Evolutionary conservation across 805 yeast genomes (phyloP).

Genomic region (Lipomyces yamanashiensis): DNA sequence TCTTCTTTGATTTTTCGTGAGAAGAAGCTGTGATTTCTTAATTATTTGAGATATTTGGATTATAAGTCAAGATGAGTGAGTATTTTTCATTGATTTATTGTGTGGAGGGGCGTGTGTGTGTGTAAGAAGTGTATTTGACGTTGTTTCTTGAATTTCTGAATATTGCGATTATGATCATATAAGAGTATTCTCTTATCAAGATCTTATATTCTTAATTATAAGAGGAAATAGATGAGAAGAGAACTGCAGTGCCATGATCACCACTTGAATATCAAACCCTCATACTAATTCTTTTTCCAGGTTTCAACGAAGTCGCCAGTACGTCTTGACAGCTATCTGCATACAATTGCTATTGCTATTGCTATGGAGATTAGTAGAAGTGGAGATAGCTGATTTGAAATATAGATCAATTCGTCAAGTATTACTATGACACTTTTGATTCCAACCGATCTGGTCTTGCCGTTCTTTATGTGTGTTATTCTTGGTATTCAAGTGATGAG

Average conservation of each 20-base stretch:
- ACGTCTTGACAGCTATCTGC: neutral
- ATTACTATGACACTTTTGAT: constrained; percentile 95
- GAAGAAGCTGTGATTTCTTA: neutral
- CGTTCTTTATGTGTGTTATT: constrained; percentile 67
- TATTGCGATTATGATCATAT: no score
- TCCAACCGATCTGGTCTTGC: constrained; percentile 90
- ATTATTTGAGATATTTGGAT: neutral
- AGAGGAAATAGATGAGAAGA: no score
- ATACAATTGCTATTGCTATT: neutral
- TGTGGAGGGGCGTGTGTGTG: neutral
- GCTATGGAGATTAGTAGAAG: neutral
- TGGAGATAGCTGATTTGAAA: neutral
- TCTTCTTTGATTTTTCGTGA: neutral
- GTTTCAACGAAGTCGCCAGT: constrained; percentile 10
- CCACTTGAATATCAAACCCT: no score
- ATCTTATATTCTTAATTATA: no score
- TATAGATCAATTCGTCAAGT: constrained; percentile 80
- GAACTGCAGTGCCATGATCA: no score
- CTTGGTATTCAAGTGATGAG: neutral
- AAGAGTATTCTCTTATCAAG: no score
- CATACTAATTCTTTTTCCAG: neutral
- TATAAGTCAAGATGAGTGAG: neutral
- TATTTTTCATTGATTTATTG: neutral
- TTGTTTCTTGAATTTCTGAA: neutral
- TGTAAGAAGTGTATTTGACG: neutral